phyloP scores from a whole-genome alignment of 805 yeast species.

The Cephaloascus albidus region DNA sequence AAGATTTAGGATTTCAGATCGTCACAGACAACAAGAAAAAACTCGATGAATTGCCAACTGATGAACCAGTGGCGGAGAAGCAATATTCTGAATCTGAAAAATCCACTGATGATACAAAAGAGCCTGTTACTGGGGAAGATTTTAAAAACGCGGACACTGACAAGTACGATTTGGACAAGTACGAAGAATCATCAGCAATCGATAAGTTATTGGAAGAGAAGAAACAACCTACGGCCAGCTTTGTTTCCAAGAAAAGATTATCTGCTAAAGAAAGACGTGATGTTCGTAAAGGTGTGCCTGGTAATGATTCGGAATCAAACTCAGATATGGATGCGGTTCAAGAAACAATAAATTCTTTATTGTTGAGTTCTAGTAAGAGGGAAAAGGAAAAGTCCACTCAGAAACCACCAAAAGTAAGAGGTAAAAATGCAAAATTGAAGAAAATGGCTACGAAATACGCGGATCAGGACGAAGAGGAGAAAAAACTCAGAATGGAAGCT shows the following conservation, averaged over 20 bases:
- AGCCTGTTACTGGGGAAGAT: not conserved
- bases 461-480: slow-evolving; percentile 89
- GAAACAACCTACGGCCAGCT: not conserved
- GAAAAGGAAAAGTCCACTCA: slow-evolving; percentile 1
- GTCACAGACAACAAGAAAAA: slow-evolving; percentile 26
- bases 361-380: not conserved
- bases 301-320: slow-evolving; percentile 1
- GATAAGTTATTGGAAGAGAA: not conserved
- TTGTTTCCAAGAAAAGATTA: slow-evolving; percentile 2
- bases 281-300: not conserved
- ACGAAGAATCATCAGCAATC: not conserved
- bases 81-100: no score
- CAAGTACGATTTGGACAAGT: not conserved
- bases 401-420: slow-evolving; percentile 48
- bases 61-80: no score
- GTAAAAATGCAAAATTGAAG: slow-evolving; percentile 77
- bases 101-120: not conserved
- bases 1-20: slow-evolving; percentile 26
- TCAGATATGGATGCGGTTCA: slow-evolving; percentile 1
- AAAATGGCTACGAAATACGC: slow-evolving; percentile 78
- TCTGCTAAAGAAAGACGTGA: slow-evolving; percentile 5
- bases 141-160: not conserved
- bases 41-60: slow-evolving; percentile 16
- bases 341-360: not conserved
- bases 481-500: slow-evolving; percentile 63